Base-by-base conservation (phyloP, 139 green algal species). In the Chlorella sorokiniana region DNA sequence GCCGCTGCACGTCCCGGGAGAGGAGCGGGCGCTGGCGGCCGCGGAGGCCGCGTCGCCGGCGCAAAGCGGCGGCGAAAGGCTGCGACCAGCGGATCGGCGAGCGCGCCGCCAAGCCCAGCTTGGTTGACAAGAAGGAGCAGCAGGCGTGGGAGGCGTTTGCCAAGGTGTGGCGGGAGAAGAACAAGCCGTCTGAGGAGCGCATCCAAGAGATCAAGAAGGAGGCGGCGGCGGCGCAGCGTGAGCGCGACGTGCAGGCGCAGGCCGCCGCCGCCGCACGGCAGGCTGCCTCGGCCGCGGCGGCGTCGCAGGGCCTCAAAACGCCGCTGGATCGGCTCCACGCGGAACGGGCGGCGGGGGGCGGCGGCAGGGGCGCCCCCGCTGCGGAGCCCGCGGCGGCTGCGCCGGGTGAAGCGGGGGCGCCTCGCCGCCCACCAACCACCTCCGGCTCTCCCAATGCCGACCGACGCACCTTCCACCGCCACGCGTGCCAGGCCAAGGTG, bases 141-240 rank as follows among this genome's bases (percentile, higher is more conserved):
- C 29, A 72, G 65, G 83, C 83, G 8, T 87, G 83, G 83, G 52
- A 77, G 20, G 33, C 48, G 6, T 37, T 59, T 25, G 83, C 83
- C 7, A 59, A 42, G 64, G 64, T 45, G 62, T 87, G 83, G 83
- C 76, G 83, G 27, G 25, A 84, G 37, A 87, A 81, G 41, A 84
- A 87, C 65, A 82, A 42, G 64, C 83, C 83, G 0, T 76, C 52
- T 22, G 37, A 59, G 4, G 33, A 45, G 9, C 65, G 81, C 63
- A 65, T 86, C 3, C 37, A 75, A 25, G 48, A 37, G 40, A n/a
- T 42, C 27, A n/a, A 25, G 7, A 42, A 67, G 64, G 75, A 62
- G 9, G 51, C 35, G 3, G 72, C 72, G 7, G 72, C 52, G 1
- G 68, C 65, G 18, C 42, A 40, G 41, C 48, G 29, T 64, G 20